A percentile compares a stretch with the other conserved stretches of the same genome.
These are phyloP conservation scores for Millerozyma miso DNA, from an alignment of 805 yeast genomes.

Conservation along the genomic window DNA sequence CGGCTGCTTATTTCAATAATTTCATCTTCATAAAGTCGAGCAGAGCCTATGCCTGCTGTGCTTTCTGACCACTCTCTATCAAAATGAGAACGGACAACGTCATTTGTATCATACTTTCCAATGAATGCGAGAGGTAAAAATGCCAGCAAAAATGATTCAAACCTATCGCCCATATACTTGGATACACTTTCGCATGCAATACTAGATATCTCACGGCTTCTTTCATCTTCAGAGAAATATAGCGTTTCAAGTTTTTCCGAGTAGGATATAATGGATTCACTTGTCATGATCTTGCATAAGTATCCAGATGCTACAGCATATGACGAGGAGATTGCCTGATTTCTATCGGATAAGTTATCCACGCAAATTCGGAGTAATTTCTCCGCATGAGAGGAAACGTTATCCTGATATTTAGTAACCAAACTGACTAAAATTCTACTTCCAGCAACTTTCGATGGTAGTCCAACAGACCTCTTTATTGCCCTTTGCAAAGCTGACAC, in stretches of 20 bases:
- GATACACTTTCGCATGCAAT: slow-evolving; percentile 63
- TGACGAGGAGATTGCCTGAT: slow-evolving; percentile 66
- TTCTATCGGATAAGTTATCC: slow-evolving; percentile 62
- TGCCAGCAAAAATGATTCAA: slow-evolving; percentile 55
- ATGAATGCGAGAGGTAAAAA: slow-evolving; percentile 77
- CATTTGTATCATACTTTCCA: slow-evolving; percentile 63
- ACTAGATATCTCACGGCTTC: slow-evolving; percentile 50
- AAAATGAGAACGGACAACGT: slow-evolving; percentile 45
- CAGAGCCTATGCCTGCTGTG: slow-evolving; percentile 72
- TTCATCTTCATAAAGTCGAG: slow-evolving; percentile 66
- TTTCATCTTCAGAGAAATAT: slow-evolving; percentile 56
- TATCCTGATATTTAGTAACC: slow-evolving; percentile 49
- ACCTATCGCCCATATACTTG: slow-evolving; percentile 63
- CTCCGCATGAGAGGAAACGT: slow-evolving; percentile 52
- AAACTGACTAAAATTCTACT: slow-evolving; percentile 66
- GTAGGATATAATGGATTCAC: slow-evolving; percentile 50
- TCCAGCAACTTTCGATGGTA: slow-evolving; percentile 88
- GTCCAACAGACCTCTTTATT: slow-evolving; percentile 70
- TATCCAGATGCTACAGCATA: slow-evolving; percentile 82
- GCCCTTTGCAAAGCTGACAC: slow-evolving; percentile 50
- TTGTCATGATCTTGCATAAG: slow-evolving; percentile 57
- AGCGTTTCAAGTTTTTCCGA: slow-evolving; percentile 45
- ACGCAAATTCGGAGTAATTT: slow-evolving; percentile 54
- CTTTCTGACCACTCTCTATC: slow-evolving; percentile 73
- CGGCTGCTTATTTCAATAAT: slow-evolving; percentile 50